These are phyloP conservation scores for Populus nigra DNA, from an alignment of 345 rosid genomes.

Conservation along the genomic window DNA sequence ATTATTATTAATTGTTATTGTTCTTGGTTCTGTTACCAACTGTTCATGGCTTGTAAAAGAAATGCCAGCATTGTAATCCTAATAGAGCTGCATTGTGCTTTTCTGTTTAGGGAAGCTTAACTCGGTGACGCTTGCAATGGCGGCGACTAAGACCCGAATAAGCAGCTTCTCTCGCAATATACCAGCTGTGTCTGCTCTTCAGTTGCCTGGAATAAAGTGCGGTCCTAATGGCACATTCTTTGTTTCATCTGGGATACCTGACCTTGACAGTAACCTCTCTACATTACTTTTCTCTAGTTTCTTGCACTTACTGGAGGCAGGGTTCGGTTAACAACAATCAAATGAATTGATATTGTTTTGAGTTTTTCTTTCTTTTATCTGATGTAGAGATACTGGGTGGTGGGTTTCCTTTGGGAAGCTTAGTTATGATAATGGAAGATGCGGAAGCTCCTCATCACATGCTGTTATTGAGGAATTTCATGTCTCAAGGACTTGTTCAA, in stretches of 20 bases:
- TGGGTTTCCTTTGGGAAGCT: conserved; percentile 77
- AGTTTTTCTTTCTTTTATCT: neutral
- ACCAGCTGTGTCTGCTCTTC: conserved; percentile 37
- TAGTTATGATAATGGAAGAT: conserved; percentile 96
- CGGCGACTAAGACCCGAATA: conserved; percentile 54
- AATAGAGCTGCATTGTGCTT: neutral
- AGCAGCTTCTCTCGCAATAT: conserved; percentile 84
- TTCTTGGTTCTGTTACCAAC: neutral
- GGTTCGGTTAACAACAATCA: neutral
- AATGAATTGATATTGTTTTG: neutral
- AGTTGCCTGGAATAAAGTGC: conserved; percentile 62
- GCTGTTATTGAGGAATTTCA: conserved; percentile 85
- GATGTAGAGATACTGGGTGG: conserved; percentile 75
- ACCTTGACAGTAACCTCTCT: conserved; percentile 70
- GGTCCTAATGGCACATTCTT: conserved; percentile 82
- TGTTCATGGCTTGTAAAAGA: neutral
- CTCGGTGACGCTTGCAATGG: conserved; percentile 34
- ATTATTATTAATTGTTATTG: neutral
- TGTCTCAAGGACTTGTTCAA: conserved; percentile 94
- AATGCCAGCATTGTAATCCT: neutral
- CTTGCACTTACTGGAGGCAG: neutral
- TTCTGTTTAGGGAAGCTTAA: neutral
- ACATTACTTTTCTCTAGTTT: neutral
- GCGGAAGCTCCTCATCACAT: conserved; percentile 97
- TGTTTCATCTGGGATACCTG: conserved; percentile 75